Base-by-base conservation (phyloP, 1,139 yeast genomes). In the Sugiyamaella xylanicola region DNA sequence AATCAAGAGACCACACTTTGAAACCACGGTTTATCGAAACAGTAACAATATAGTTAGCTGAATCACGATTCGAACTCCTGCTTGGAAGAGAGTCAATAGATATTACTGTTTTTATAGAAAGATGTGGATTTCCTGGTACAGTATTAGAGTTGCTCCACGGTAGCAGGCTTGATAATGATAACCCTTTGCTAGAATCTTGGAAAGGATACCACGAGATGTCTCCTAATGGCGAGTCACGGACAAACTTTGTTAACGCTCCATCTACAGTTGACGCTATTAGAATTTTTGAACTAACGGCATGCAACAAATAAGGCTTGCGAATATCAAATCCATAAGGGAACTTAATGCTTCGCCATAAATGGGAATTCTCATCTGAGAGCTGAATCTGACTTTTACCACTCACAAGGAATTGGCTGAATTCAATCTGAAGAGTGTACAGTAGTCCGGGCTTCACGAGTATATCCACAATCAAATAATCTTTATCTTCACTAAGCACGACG, bases 311-410 rank as follows among this genome's bases (percentile, higher is more conserved):
- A 1, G 96, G 93, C 11, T 75, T 70, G 63, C 91, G 78, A 43
- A 86, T 74, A 57, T 87, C 90, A 66, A 89, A 87, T 13, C 90
- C 83, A 66, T 85, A 86, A 0, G 95, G 95, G 40, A 59, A 59
- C 48, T 65, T 65, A 48, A 69, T 63, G 37, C 63, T 61, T 40
- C 71, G 51, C 72, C 72, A 69, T 9, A 55, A 41, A 8, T 54
- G 17, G 1, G 64, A 59, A 47, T 65, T 64, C 40, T 40, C 43
- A 40, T 65, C 61, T 2, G 57, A 37, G 9, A 64, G 49, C 4
- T 44, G 25, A 5, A 56, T 43, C 17, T 35, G 35, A 9, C 53
- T 27, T 16, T 32, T 41, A 15, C 43, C 37, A n/a, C 55, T 32
- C 16, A 15, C 43, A 15, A 44, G 27, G 47, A 65, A 65, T 42